Conservation (phyloP, 176 grass and related monocot species). For the Melocanna baccifera region DNA sequence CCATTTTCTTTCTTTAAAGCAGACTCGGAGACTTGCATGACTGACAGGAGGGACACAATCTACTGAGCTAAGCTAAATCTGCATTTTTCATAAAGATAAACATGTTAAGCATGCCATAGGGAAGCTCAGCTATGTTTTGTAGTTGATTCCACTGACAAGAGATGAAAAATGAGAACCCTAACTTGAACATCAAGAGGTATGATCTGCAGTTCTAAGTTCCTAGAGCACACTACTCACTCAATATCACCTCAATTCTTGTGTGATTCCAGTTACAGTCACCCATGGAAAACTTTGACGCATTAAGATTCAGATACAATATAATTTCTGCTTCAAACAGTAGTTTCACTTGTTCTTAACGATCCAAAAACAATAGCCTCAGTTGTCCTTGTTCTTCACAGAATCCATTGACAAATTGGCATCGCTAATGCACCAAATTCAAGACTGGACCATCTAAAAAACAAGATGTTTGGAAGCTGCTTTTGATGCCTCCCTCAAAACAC, state of each 20-base stretch:
- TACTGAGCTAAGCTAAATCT: constrained; percentile 9
- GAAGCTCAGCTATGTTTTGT: background rate
- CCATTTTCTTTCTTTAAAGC: constrained; percentile 19
- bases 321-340: background rate
- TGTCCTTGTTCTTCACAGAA: background rate
- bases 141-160: background rate
- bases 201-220: background rate
- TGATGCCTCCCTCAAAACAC: background rate
- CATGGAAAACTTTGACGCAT: background rate
- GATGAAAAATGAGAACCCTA: background rate
- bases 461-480: background rate
- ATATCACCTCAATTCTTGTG: background rate
- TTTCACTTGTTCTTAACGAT: background rate
- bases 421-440: background rate
- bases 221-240: background rate
- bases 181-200: background rate
- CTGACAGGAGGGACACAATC: background rate
- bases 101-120: background rate
- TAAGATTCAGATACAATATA: background rate
- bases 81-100: constrained; percentile 16
- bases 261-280: background rate
- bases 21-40: constrained; percentile 11
- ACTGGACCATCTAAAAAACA: background rate
- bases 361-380: background rate
- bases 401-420: background rate